These are phyloP conservation scores for Alternaria dauci DNA, from an alignment of 2,329 filamentous ascomycete genomes.

Conservation along the genomic window DNA sequence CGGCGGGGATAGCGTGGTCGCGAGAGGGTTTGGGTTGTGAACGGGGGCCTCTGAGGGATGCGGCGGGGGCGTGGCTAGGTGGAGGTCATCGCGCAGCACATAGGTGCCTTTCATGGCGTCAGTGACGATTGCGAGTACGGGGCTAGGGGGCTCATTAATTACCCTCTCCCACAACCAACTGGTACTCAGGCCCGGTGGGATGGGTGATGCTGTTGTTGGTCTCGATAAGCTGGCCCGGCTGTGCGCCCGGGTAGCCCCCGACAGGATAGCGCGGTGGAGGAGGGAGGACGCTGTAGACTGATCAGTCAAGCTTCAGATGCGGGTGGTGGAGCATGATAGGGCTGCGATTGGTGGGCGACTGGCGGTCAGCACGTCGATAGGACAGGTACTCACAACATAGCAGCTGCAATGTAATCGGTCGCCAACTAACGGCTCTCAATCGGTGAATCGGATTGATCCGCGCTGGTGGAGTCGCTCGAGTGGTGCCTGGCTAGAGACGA, in stretches of 20 bases:
- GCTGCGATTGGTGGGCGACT: slow-evolving; percentile 37
- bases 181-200: slow-evolving; percentile 82
- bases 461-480: slow-evolving; percentile 2
- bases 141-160: slow-evolving; percentile 25
- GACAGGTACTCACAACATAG: slow-evolving; percentile 48
- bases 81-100: slow-evolving; percentile 86
- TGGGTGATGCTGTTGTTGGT: slow-evolving; percentile 89
- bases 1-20: slow-evolving; percentile 83
- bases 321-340: slow-evolving; percentile 23
- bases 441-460: neutral
- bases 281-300: slow-evolving; percentile 67
- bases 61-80: slow-evolving; percentile 90
- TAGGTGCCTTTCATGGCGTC: slow-evolving; percentile 74
- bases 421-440: slow-evolving; percentile 28
- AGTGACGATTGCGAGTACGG: slow-evolving; percentile 24
- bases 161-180: slow-evolving; percentile 95
- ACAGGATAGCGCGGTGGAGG: slow-evolving; percentile 87
- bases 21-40: slow-evolving; percentile 87
- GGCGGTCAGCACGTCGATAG: slow-evolving; percentile 22
- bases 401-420: slow-evolving; percentile 37
- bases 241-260: slow-evolving; percentile 75
- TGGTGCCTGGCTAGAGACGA: slow-evolving; percentile 22
- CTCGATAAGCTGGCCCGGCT: slow-evolving; percentile 82
- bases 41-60: slow-evolving; percentile 93
- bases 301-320: slow-evolving; percentile 37